phyloP scores from a whole-genome alignment of 1,139 yeast species.

The Groenewaldozyma sp. region DNA sequence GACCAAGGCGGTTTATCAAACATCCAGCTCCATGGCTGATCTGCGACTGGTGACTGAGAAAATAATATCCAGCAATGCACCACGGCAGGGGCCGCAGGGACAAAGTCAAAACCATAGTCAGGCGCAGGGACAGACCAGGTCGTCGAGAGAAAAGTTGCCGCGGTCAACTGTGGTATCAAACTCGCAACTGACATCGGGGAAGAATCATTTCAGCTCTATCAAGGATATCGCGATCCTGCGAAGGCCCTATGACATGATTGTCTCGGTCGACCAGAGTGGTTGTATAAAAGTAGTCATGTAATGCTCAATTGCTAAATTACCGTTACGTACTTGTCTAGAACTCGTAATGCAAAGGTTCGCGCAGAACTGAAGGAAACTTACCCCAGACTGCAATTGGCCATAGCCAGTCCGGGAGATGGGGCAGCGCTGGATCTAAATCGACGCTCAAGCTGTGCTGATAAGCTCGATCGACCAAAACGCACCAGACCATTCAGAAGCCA shows the following conservation, averaged over 20 bases:
- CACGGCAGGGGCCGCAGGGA: slow-evolving; percentile 22
- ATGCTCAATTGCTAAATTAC: no score
- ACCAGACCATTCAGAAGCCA: no score
- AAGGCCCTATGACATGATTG: slow-evolving; percentile 51
- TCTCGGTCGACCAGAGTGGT: slow-evolving; percentile 59
- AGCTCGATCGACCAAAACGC: no score
- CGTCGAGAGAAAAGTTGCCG: slow-evolving; percentile 18
- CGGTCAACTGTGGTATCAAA: slow-evolving; percentile 29
- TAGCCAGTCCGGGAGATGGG: no score
- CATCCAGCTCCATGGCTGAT: slow-evolving; percentile 22
- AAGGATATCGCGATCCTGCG: slow-evolving; percentile 40
- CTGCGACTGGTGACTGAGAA: slow-evolving; percentile 19
- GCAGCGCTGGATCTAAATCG: no score
- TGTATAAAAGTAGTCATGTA: slow-evolving; percentile 37
- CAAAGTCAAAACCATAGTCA: slow-evolving; percentile 12
- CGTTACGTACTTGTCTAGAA: no score
- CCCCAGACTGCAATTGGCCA: no score
- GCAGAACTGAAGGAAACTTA: no score
- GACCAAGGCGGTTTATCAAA: slow-evolving; percentile 27
- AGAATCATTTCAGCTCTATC: slow-evolving; percentile 42
- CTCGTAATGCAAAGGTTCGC: no score
- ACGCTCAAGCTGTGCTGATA: no score
- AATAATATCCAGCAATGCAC: slow-evolving; percentile 3
- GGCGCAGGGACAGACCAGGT: background rate
- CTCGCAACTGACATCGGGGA: slow-evolving; percentile 32